These are phyloP conservation scores for Nakazawaea populi DNA, from an alignment of 805 yeast species.

Conservation along the genomic window DNA sequence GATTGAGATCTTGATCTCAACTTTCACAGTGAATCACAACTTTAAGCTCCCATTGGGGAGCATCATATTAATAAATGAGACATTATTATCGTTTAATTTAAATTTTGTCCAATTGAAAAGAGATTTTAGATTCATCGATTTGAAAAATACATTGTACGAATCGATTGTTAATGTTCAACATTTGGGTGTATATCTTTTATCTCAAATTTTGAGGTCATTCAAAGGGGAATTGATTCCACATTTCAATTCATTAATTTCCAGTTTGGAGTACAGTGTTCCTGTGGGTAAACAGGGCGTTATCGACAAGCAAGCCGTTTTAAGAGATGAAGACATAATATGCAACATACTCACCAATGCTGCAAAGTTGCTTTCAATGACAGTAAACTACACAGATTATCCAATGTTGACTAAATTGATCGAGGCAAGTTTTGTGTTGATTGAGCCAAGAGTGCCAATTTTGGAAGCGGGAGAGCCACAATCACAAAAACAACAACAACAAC, in stretches of 20 bases:
- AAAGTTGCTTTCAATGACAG: constrained; percentile 18
- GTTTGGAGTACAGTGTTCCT: constrained; percentile 58
- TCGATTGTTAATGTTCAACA: constrained; percentile 40
- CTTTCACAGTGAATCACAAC: constrained; percentile 42
- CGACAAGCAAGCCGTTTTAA: constrained; percentile 25
- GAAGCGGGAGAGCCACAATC: constrained; percentile 8
- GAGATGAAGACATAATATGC: constrained; percentile 24
- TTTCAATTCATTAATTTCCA: constrained; percentile 40
- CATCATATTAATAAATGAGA: constrained; percentile 45
- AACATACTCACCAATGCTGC: constrained; percentile 23
- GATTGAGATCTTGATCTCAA: constrained; percentile 36
- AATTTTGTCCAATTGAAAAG: constrained; percentile 49
- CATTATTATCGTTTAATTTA: constrained; percentile 48
- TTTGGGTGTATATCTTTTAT: constrained; percentile 38
- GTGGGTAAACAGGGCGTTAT: constrained; percentile 31
- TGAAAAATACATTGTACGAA: constrained; percentile 36
- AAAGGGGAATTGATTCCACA: constrained; percentile 38
- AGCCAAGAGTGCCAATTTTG: constrained; percentile 24
- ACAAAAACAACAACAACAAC: constrained; percentile 14
- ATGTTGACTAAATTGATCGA: constrained; percentile 53
- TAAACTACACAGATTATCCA: constrained; percentile 39
- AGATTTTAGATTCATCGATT: constrained; percentile 50
- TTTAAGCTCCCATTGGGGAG: constrained; percentile 55
- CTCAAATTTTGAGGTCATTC: constrained; percentile 27
- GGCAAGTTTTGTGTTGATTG: constrained; percentile 40